Evolutionary conservation across 73 alveolate species (phyloP).

Genomic region (Tetrahymena thermophila): DNA sequence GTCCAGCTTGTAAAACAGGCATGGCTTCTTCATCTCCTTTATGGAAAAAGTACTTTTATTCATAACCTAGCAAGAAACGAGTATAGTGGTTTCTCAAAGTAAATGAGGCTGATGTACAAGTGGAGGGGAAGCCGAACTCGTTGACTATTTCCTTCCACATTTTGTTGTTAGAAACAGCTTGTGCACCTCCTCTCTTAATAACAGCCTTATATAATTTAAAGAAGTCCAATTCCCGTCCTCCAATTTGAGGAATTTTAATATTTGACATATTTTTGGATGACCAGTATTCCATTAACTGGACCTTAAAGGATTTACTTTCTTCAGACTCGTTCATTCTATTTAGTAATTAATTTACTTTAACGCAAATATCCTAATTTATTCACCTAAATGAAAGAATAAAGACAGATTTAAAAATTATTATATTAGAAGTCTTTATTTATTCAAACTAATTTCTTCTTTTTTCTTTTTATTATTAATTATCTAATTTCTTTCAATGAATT

Average conservation of each 20-base stretch:
- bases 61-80: constrained; percentile 82
- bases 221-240: constrained; percentile 94
- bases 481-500: not conserved
- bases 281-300: constrained; percentile 1
- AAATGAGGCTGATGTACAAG: constrained; percentile 96
- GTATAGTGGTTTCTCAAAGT: constrained; percentile 91
- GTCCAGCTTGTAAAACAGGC: constrained; percentile 11
- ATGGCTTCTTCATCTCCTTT: constrained; percentile 55
- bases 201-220: constrained; percentile 91
- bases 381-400: not conserved
- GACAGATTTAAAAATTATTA: not conserved
- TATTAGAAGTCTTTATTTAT: not conserved
- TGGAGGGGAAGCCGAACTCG: constrained; percentile 90
- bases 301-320: not conserved
- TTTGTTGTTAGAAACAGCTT: constrained; percentile 82
- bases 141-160: constrained; percentile 97
- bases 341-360: not conserved
- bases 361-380: not conserved
- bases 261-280: not conserved
- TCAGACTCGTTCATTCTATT: not conserved
- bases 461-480: not conserved
- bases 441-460: not conserved
- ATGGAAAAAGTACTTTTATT: constrained; percentile 70
- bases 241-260: constrained; percentile 90
- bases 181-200: constrained; percentile 91